phyloP scores from a whole-genome alignment of 2,329 filamentous ascomycete species.

The Tolypocladium capitatum region DNA sequence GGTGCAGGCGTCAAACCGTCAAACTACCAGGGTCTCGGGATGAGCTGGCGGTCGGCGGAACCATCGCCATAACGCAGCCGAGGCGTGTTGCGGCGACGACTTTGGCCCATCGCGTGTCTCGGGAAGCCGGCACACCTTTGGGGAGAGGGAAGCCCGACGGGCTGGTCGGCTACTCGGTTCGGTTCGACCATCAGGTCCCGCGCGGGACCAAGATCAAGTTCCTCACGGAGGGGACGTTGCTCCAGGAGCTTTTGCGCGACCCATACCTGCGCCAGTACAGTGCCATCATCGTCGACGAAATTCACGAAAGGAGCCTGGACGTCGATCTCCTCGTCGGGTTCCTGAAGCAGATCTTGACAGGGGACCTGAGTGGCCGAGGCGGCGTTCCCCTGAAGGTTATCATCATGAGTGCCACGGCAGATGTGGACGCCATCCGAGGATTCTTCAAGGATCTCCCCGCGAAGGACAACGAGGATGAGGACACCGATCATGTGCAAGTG shows the following conservation, averaged over 20 bases:
- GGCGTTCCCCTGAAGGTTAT: slow-evolving; percentile 74
- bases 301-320: slow-evolving; percentile 90
- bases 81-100: slow-evolving; percentile 88
- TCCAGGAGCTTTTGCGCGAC: slow-evolving; percentile 86
- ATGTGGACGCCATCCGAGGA: slow-evolving; percentile 61
- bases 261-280: slow-evolving; percentile 74
- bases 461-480: neutral
- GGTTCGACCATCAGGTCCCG: slow-evolving; percentile 82
- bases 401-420: slow-evolving; percentile 93
- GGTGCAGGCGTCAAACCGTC: slow-evolving; percentile 55
- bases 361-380: slow-evolving; percentile 49
- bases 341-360: slow-evolving; percentile 59
- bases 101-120: slow-evolving; percentile 73
- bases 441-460: slow-evolving; percentile 49
- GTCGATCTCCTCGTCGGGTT: slow-evolving; percentile 88
- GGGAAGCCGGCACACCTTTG: slow-evolving; percentile 51
- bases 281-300: slow-evolving; percentile 85
- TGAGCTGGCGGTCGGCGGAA: slow-evolving; percentile 51
- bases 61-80: slow-evolving; percentile 89
- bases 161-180: slow-evolving; percentile 79
- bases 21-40: slow-evolving; percentile 25
- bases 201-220: slow-evolving; percentile 81
- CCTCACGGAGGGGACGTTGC: slow-evolving; percentile 87
- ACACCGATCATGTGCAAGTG: slow-evolving; percentile 20
- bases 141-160: slow-evolving; percentile 26